Percentiles rank a stretch among this genome's conserved stretches.
Conservation (phyloP, 257 asterid species). For the Schizonepeta tenuifolia region DNA sequence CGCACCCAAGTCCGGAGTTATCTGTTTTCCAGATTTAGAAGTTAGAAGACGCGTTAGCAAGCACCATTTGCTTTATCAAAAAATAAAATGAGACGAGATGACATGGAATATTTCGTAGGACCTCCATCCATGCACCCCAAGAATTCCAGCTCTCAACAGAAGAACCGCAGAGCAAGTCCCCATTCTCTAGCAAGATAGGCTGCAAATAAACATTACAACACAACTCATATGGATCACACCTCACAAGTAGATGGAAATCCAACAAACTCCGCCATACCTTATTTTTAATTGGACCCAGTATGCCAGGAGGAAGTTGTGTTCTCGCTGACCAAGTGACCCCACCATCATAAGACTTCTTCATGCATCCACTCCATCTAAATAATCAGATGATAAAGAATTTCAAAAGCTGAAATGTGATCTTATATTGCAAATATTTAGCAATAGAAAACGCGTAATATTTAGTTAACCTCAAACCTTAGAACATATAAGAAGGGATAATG, state of each 20-base stretch:
- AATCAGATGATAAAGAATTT: slow-evolving; percentile 11
- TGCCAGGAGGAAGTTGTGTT: slow-evolving; percentile 95
- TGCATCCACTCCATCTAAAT: slow-evolving; percentile 91
- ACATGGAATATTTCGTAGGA: slow-evolving; percentile 25
- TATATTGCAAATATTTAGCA: not conserved
- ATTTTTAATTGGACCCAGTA: slow-evolving; percentile 91
- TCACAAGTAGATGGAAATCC: not conserved
- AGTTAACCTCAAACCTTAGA: not conserved
- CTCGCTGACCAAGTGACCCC: slow-evolving; percentile 85
- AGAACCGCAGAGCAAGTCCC: slow-evolving; percentile 92
- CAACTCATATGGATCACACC: not conserved
- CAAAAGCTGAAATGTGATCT: slow-evolving; percentile 11
- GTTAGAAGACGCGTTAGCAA: slow-evolving; percentile 12
- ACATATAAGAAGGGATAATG: not conserved
- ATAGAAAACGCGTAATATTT: not conserved
- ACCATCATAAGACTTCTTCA: slow-evolving; percentile 83
- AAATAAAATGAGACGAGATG: not conserved
- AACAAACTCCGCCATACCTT: slow-evolving; percentile 51
- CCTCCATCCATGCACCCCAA: slow-evolving; percentile 99
- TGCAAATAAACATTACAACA: slow-evolving; percentile 32
- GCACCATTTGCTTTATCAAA: not conserved
- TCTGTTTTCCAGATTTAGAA: slow-evolving; percentile 47
- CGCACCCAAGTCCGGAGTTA: slow-evolving; percentile 75
- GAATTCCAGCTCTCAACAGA: slow-evolving; percentile 99
- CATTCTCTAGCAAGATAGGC: slow-evolving; percentile 89